Evolutionary conservation across 2,329 filamentous ascomycete genomes (phyloP), one percentile per base, ranked within the genome.

Genomic region (Trichocomaceae sp.): DNA sequence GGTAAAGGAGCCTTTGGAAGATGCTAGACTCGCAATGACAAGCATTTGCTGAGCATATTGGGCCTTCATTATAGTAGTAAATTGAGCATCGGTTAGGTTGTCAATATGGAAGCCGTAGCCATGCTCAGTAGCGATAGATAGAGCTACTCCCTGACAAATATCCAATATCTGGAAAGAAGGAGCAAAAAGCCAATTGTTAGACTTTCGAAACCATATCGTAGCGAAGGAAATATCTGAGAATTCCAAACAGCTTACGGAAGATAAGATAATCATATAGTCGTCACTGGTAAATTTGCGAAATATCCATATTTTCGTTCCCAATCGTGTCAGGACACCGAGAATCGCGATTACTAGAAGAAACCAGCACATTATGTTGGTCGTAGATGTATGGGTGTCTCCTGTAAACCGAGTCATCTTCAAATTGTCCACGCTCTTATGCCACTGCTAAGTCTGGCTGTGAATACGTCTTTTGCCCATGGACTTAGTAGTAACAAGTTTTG

Each of bases 311-410:
- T 66, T 67, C 5, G 61, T 62, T 3, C 62, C 61, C 2, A 67
- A 39, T 3, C 65, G 59, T 42, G 62, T 60, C 12, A 62, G 50
- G 2, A 66, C 60, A 26, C 62, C 60, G 13, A 66, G 46, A 42
- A 63, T 58, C 4, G 60, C 54, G 7, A 65, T 60, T 12, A 63
- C 62, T 41, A 67, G 55, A 41, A 68, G 54, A 41, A 65, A 64
- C 64, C 62, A 66, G 13, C 63, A 60, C 17, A 64, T 7, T 15
- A 68, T 58, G 19, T 62, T 64, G 55, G 66, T 53, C 1, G 61
- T 50, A 7, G 66, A 62, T 1, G 58, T 50, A 39, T 39, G 22
- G 10, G 48, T 48, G 80, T 84, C 62, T 42, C 41, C 53, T 20
- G 39, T 37, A 15, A 58, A 50, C 5, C 29, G 33, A 33, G 52